phyloP scores from a whole-genome alignment of 768 basidiomycete species.

The Mycena vitilis region DNA sequence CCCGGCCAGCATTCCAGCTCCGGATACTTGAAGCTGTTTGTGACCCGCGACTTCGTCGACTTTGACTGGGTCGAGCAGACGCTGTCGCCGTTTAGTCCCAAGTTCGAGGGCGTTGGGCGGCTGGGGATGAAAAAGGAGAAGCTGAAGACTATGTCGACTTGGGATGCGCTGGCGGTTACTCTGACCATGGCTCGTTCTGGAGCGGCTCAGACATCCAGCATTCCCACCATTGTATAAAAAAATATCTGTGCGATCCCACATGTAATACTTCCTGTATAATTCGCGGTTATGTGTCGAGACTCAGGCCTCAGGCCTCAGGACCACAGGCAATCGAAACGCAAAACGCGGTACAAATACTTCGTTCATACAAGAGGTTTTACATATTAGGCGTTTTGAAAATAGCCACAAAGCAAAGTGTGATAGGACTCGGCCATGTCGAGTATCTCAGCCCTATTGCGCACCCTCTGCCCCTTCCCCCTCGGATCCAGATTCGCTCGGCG shows the following conservation, averaged over 20 bases:
- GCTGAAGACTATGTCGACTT: background rate
- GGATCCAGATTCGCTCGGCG: background rate
- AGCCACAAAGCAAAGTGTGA: too few relatives aligned
- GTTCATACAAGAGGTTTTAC: too few relatives aligned
- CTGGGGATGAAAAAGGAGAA: background rate
- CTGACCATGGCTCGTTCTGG: background rate
- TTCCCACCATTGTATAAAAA: too few relatives aligned
- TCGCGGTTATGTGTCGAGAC: too few relatives aligned
- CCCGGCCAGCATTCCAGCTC: constrained; percentile 16
- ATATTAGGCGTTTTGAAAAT: too few relatives aligned
- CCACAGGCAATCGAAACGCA: too few relatives aligned
- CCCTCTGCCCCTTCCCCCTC: background rate
- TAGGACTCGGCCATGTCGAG: too few relatives aligned
- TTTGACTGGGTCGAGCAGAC: constrained; percentile 54
- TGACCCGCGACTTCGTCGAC: constrained; percentile 56
- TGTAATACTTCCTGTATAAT: too few relatives aligned
- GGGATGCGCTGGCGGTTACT: constrained; percentile 8
- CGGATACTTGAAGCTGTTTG: constrained; percentile 60
- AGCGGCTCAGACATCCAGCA: background rate
- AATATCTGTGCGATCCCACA: too few relatives aligned
- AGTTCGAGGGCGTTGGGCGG: background rate
- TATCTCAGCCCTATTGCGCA: background rate
- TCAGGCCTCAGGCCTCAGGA: too few relatives aligned
- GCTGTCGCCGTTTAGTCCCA: background rate
- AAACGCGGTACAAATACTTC: too few relatives aligned